Base-by-base conservation (phyloP, 1,139 yeast species). In the Candida pseudocylindracea region DNA sequence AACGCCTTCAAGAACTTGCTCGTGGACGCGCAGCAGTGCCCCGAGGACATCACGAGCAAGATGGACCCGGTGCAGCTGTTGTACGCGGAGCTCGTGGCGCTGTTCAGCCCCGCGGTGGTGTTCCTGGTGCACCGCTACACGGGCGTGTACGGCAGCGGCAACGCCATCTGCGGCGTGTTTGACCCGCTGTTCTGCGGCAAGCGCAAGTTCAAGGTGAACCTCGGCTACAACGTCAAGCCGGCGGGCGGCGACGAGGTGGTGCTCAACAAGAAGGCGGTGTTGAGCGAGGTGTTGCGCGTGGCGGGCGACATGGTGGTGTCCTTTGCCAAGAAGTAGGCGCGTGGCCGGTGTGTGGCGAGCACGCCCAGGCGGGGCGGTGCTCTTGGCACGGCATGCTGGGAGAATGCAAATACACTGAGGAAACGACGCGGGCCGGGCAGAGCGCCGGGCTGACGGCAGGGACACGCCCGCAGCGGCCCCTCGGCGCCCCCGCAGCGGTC, bases 131-230 rank as follows among this genome's bases (percentile, higher is more conserved):
- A 64, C 37, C 62, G 60, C 39, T 68, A 57, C 44, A 57, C 69
- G 13, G 64, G 69, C 11, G 53, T 63, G 30, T 45, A 54, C 30
- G 56, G 60, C 26, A 67, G 67, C 5, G 51, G 57, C 32, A 69
- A 67, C 42, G 70, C 74, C 8, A 64, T 85, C 36, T 67, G 85
- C 15, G 96, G 94, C 2, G 55, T 85, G 34, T 73, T 88, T 56
- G 69, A 76, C 36, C 93, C 93, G 4, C 56, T 64, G 8, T 55
- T 66, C 15, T 46, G 63, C 38, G 53, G 62, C 32, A 57, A 59
- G 37, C 70, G 67, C 52, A 72, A 72, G 46, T 83, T 83, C 54
- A 73, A 74, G 45, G 93, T 78, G 25, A 80, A 75, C 42, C 54
- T 78, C 40, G 92, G 85, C 24, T 73, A 70, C 43, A 76, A 81